phyloP scores from a whole-genome alignment of 495 filamentous ascomycete genomes.

The Cladorrhinum samala region DNA sequence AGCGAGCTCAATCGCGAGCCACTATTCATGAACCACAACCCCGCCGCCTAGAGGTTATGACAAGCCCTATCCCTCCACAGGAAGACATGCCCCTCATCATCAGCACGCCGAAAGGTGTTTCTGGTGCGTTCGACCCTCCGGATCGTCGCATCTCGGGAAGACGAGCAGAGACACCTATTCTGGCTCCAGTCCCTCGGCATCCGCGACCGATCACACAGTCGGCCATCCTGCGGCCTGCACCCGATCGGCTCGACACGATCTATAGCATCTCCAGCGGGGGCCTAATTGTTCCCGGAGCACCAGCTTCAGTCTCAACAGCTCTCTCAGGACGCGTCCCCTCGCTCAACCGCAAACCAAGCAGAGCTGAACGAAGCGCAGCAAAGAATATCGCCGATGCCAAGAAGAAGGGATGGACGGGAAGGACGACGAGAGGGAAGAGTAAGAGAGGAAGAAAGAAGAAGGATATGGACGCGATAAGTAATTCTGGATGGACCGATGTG shows the following conservation, averaged over 20 bases:
- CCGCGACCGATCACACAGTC: conserved; percentile 33
- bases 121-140: conserved; percentile 37
- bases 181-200: conserved; percentile 38
- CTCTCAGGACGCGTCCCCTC: conserved; percentile 25
- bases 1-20: conserved; percentile 7
- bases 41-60: conserved; percentile 19
- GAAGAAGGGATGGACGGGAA: conserved; percentile 46
- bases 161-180: conserved; percentile 30
- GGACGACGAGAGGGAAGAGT: conserved; percentile 33
- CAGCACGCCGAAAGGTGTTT: conserved; percentile 41
- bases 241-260: conserved; percentile 72
- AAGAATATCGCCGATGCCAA: conserved; percentile 52
- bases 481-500: conserved; percentile 45
- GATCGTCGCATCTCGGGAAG: conserved; percentile 21
- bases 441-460: conserved; percentile 22
- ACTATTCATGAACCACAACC: conserved; percentile 20
- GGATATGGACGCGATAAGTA: conserved; percentile 31
- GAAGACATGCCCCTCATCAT: conserved; percentile 44
- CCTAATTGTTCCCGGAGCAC: conserved; percentile 42
- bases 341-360: conserved; percentile 40
- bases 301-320: conserved; percentile 41
- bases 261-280: conserved; percentile 70
- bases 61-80: conserved; percentile 6
- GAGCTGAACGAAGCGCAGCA: conserved; percentile 46
- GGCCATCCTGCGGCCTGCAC: conserved; percentile 39